Percentiles rank a stretch among this genome's conserved stretches.
phyloP scores from a whole-genome alignment of 139 green algal genomes.

The Medakamo hakoo region DNA sequence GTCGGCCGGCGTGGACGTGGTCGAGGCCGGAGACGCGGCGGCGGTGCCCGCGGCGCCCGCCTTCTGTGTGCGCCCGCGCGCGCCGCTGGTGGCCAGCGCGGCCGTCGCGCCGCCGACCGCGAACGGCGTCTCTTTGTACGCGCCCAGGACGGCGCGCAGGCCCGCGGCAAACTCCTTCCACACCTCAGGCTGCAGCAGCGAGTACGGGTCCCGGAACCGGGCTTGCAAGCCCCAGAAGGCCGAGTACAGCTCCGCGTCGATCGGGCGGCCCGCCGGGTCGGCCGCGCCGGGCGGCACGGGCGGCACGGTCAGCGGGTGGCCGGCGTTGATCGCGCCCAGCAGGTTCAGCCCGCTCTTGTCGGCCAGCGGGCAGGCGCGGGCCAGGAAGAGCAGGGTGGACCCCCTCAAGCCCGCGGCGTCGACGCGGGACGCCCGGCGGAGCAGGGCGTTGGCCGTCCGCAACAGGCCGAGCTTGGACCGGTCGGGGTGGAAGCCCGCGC shows the following conservation, averaged over 20 bases:
- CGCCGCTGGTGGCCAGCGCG: no score
- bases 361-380: constrained; percentile 14
- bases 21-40: neutral
- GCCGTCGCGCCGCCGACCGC: constrained; percentile 1
- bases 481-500: no score
- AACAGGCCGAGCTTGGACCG: constrained; percentile 31
- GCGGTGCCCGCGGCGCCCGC: neutral
- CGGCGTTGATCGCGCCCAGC: constrained; percentile 23
- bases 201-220: constrained; percentile 12
- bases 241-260: constrained; percentile 46
- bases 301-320: constrained; percentile 20
- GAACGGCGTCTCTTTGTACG: constrained; percentile 10
- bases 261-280: constrained; percentile 25
- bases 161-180: constrained; percentile 12
- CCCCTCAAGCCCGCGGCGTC: neutral
- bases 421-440: constrained; percentile 22
- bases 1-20: neutral
- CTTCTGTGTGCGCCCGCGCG: no score
- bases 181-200: constrained; percentile 9
- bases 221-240: constrained; percentile 65
- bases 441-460: constrained; percentile 40
- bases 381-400: neutral
- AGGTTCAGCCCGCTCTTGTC: constrained; percentile 43
- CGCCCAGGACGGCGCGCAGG: constrained; percentile 14
- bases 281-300: constrained; percentile 13